Conservation (phyloP, 2,329 filamentous ascomycete genomes). For the Ceratocystis colombiana region DNA sequence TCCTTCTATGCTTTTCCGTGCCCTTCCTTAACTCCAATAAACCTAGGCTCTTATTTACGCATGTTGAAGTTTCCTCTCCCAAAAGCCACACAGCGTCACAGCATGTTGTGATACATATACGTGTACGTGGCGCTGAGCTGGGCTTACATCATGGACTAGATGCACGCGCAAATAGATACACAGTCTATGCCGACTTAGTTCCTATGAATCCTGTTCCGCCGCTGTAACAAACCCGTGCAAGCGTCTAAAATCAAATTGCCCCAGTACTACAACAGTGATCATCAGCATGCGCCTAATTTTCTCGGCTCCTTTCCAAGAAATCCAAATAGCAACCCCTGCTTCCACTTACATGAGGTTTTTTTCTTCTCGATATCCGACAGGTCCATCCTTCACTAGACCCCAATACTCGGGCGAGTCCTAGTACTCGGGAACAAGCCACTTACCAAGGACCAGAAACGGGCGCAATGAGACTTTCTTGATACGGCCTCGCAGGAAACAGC, state of each 20-base stretch:
- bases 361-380: background rate
- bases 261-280: background rate
- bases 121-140: conserved; percentile 4
- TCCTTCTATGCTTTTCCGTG: too few species aligned
- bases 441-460: background rate
- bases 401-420: background rate
- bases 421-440: background rate
- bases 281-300: background rate
- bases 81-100: background rate
- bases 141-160: background rate
- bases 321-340: background rate
- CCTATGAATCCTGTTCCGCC: background rate
- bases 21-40: too few species aligned
- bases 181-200: background rate
- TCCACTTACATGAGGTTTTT: too few species aligned
- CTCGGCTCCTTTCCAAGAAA: background rate
- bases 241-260: background rate
- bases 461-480: background rate
- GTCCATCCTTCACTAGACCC: background rate
- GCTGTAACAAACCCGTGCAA: background rate
- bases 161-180: background rate
- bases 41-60: background rate
- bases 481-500: background rate
- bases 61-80: too few species aligned
- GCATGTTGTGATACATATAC: conserved; percentile 1